Evolutionary conservation across 2,329 filamentous ascomycete species (phyloP), one percentile per base, ranked within the genome.

Genomic region (Pseudonectria buxi): DNA sequence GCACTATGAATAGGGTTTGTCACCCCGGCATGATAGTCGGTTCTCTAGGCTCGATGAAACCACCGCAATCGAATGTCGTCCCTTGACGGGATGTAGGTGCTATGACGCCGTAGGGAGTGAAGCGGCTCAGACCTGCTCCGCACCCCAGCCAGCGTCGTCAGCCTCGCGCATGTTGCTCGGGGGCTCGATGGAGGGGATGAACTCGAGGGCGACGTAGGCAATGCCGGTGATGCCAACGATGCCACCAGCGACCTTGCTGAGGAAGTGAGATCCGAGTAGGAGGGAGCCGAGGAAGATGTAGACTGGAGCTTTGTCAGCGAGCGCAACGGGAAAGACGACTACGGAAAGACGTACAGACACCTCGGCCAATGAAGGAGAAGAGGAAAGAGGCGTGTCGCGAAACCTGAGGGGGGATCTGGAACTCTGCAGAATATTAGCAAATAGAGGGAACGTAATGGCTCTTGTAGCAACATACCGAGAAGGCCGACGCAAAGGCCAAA

Each of bases 341-440:
- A 3, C 7, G 13, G 25, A 11, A 6, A 26, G 12, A 80, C 87
- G 67, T 78, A 95, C 89, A 96, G 61, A 87, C 73, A 65, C 92
- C 92, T 58, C 92, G 88, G 43, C 92, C 92, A 51, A 96, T 68
- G 74, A 98, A 96, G 39, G 86, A 94, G 72, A 96, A 96, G 65
- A 96, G 81, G 72, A 98, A 98, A 10, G 87, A 94, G 36, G 88
- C 90, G 70, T 96, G 95, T 67, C 87, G 83, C 39, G 88, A 83
- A 36, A 95, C 74, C 61, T 95, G 89, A 40, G 89, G 86, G 33
- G 92, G 90, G 52, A 95, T 90, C 65, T 95, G 84, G 69, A 96
- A 94, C 66, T 98, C 92, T 73, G 53, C 25, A 10, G 25, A 10
- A 25, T 36, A 46, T 61, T 44, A 60, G 53, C 26, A 27, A 28